phyloP scores from a whole-genome alignment of 108 stramenopile species.

The Pseudonitzschia pungens region DNA sequence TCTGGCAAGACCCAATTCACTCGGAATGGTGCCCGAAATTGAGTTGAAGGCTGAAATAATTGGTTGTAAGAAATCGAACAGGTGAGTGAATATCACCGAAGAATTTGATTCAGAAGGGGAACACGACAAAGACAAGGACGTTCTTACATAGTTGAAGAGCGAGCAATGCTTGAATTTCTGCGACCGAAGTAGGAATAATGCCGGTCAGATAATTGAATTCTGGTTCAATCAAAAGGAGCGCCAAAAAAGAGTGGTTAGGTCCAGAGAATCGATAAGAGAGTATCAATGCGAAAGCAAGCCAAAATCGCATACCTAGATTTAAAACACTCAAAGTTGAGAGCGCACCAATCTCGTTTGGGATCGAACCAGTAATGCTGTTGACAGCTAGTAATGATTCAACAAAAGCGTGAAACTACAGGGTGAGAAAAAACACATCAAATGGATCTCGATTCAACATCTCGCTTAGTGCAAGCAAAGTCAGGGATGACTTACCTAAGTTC shows the following conservation, averaged over 20 bases:
- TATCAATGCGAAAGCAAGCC: neutral
- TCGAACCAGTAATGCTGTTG: conserved; percentile 3
- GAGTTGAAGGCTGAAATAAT: neutral
- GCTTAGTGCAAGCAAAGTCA: neutral
- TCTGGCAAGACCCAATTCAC: neutral
- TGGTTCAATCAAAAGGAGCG: neutral
- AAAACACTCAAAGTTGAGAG: neutral
- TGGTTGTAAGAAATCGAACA: neutral
- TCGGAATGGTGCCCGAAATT: conserved; percentile 3
- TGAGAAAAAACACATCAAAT: neutral
- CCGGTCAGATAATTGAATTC: neutral
- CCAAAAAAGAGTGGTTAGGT: neutral
- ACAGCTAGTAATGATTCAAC: neutral
- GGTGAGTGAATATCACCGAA: neutral
- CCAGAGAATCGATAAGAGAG: neutral
- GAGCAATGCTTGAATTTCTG: neutral
- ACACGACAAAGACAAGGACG: neutral
- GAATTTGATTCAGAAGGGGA: neutral
- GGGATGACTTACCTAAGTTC: neutral
- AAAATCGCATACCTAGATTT: neutral
- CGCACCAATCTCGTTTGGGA: neutral
- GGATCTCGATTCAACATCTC: neutral
- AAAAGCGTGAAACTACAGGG: neutral
- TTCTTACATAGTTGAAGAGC: neutral
- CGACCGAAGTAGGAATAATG: neutral